Base-by-base conservation (phyloP, 257 asterid species). In the Plantago elongata region DNA sequence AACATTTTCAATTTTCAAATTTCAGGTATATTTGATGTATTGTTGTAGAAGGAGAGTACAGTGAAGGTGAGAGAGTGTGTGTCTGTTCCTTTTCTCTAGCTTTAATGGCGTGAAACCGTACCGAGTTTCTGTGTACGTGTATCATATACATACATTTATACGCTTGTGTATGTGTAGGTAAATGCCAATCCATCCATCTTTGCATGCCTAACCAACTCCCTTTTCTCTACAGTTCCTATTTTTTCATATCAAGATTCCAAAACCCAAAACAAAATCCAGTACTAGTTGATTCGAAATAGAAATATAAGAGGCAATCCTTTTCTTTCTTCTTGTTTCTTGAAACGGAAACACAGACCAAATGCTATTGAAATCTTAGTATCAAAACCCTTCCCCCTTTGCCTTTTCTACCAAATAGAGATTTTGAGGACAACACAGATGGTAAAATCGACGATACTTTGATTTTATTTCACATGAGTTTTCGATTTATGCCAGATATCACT, bases 151-250 rank as follows among this genome's bases (percentile, higher is more conserved):
- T 57, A 64, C 58, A 54, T 5, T 47, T 48, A 72, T 68, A 60
- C 37, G 40, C 56, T 51, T 69, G 67, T 66, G 65, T 22, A 34
- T 58, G 30, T 51, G 38, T 11, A 13, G 13, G 9, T 5, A 13
- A 7, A 56, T 16, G 18, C n/a, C 49, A 54, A 67, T 70, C 74
- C 87, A 68, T 82, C 75, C 78, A 69, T 76, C 87, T 86, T 86
- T 81, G 94, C 89, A 86, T 84, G 95, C 86, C 79, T 74, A 85
- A 81, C 86, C 92, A 78, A 81, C 87, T 86, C 80, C 62, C 77
- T 62, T 50, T 67, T 59, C 40, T 56, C 45, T 58, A 37, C 38
- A 17, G 9, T 70, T 65, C 69, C 60, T 13, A 60, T 69, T 61
- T 13, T 13, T 14, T 29, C 49, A 45, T 50, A 65, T 66, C 63